Conservation (phyloP, 768 basidiomycete species). For the Xerocomus brunneocitrinus region DNA sequence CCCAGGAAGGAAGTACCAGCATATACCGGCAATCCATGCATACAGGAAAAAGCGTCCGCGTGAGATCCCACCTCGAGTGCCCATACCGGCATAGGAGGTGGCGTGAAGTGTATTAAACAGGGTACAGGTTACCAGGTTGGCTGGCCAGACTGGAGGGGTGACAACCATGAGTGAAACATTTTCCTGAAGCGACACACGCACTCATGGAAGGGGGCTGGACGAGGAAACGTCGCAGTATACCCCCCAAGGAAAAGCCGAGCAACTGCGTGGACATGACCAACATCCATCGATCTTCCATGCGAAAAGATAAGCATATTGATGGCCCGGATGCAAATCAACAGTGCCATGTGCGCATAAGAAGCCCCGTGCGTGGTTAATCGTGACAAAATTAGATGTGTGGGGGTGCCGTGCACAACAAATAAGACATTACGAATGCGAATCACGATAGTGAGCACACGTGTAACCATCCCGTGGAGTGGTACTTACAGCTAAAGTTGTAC, state of each 20-base stretch:
- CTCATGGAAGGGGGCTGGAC: constrained; percentile 65
- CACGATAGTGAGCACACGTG: background rate
- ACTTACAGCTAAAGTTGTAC: constrained; percentile 48
- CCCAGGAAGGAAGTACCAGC: constrained; percentile 63
- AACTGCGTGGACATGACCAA: constrained; percentile 69
- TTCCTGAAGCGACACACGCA: constrained; percentile 20
- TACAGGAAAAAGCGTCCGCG: constrained; percentile 51
- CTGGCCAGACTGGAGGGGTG: constrained; percentile 58
- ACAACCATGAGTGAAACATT: background rate
- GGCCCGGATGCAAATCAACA: background rate
- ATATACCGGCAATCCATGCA: constrained; percentile 30
- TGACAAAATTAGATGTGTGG: background rate
- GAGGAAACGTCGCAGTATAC: constrained; percentile 56
- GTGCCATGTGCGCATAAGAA: background rate
- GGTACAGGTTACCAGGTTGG: constrained; percentile 63
- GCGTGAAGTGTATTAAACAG: constrained; percentile 74
- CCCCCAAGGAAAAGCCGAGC: constrained; percentile 60
- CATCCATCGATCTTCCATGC: constrained; percentile 48
- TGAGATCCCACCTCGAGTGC: constrained; percentile 42
- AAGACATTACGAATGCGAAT: background rate
- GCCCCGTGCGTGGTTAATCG: background rate
- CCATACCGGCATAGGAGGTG: constrained; percentile 41
- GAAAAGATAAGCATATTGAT: background rate
- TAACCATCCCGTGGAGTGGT: background rate
- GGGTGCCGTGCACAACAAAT: background rate